Base-by-base conservation (phyloP, 768 basidiomycete genomes). In the Crepidotus variabilis region DNA sequence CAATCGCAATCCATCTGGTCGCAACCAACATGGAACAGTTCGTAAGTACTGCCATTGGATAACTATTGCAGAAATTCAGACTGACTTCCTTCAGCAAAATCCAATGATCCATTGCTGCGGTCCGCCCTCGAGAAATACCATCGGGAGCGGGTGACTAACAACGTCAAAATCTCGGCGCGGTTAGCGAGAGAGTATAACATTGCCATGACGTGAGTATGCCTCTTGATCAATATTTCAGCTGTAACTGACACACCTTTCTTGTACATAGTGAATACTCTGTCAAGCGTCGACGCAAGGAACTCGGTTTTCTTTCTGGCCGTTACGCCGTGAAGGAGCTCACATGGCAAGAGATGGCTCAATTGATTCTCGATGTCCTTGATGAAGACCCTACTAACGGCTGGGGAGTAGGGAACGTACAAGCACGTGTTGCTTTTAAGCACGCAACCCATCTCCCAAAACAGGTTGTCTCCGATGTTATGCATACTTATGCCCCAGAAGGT, bases 391-490 rank as follows among this genome's bases (percentile, higher is more conserved):
- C 61, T 0, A 55, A 57, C 32, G 43, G 54, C 9, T 56, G 52
- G 39, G 66, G 69, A 4, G 43, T 63, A 14, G 23, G 51, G 14
- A 66, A 54, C 2, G 62, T 71, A 52, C 43, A 57, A 8, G 54
- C 55, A 8, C 55, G 56, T n/a, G 62, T 72, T 50, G 63, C 60
- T 0, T 56, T 57, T 20, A 48, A 60, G 8, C 34, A 33, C 18
- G 65, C 63, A 8, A 47, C 61, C 33, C 59, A 63, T 35, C 58
- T 66, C 20, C 53, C 58, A 1, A 47, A 55, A 18, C 54, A 62
- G 50, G 57, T 55, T 33, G 46, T 62, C 34, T 49, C 58, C 4
- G 59, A 63, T 1, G 56, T 67, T n/a, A 75, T 75, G 74, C 67
- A 68, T 14, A 24, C 24, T 7, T 59, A 67, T 56, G 70, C 64